Conservation (phyloP, 1,284 basidiomycete species). For the Anthracocystis panici-leucophaei region DNA sequence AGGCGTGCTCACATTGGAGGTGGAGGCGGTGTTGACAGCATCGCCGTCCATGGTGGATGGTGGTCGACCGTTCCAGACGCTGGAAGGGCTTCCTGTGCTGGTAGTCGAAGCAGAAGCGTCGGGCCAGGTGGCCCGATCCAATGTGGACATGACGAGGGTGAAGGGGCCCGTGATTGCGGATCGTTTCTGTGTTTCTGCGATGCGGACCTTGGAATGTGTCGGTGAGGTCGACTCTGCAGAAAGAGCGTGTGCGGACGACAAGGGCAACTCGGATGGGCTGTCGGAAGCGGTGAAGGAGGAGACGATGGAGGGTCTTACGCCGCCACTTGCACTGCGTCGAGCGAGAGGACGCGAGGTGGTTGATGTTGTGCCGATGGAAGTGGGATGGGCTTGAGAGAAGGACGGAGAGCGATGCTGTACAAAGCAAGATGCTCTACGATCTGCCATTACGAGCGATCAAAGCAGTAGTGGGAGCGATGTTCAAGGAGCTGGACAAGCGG, state of each 20-base stretch:
- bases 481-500: background rate
- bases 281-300: constrained; percentile 15
- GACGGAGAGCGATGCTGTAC: constrained; percentile 29
- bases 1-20: constrained; percentile 50
- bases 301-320: constrained; percentile 11
- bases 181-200: constrained; percentile 3
- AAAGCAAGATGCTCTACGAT: constrained; percentile 17
- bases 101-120: constrained; percentile 29
- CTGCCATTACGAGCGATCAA: constrained; percentile 17
- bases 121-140: constrained; percentile 40
- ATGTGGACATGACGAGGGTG: constrained; percentile 28
- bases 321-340: constrained; percentile 37
- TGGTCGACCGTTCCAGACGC: constrained; percentile 46
- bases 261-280: background rate
- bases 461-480: background rate
- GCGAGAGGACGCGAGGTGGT: constrained; percentile 7
- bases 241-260: constrained; percentile 8
- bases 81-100: constrained; percentile 33
- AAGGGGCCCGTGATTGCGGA: constrained; percentile 14
- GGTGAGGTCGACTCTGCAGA: background rate
- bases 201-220: background rate
- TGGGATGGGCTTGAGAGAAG: constrained; percentile 18
- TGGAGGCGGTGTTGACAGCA: constrained; percentile 37
- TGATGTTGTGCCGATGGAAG: background rate
- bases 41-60: constrained; percentile 43